Evolutionary conservation across 306 rosid genomes (phyloP).

Genomic region (Sindora glabra): DNA sequence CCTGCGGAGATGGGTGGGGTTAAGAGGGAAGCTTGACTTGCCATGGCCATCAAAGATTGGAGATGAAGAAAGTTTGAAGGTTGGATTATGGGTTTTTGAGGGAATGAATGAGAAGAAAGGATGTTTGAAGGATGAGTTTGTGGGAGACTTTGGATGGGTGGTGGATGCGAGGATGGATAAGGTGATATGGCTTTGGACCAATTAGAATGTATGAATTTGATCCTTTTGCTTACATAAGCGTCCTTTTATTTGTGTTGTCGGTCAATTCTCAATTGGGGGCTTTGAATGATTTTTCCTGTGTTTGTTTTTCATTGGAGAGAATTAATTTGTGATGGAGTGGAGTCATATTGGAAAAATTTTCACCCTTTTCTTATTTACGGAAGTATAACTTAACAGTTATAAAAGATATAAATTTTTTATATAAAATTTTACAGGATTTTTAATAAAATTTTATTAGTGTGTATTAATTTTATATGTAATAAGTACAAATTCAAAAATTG

Average conservation of each 20-base stretch:
- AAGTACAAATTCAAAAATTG: no score
- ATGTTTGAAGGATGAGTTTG: not conserved
- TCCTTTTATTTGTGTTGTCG: not conserved
- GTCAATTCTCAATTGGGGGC: no score
- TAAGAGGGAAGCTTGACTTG: constrained; percentile 83
- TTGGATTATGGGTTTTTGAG: not conserved
- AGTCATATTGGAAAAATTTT: no score
- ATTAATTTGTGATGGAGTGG: no score
- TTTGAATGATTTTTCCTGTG: not conserved
- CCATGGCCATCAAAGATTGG: constrained; percentile 53
- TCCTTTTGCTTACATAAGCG: constrained; percentile 18
- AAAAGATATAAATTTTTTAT: no score
- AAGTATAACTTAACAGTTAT: no score
- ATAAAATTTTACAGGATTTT: no score
- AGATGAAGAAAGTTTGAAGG: not conserved
- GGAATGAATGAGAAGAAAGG: not conserved
- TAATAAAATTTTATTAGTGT: no score
- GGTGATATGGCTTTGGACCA: constrained; percentile 48
- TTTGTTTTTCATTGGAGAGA: no score
- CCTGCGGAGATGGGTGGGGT: constrained; percentile 46
- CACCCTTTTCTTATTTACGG: no score
- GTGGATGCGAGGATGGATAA: constrained; percentile 58
- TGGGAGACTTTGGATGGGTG: constrained; percentile 25
- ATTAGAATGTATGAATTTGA: constrained; percentile 41
- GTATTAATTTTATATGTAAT: no score